These are phyloP conservation scores for Naganishia kalamii DNA, from an alignment of 768 basidiomycete genomes.

Conservation along the genomic window DNA sequence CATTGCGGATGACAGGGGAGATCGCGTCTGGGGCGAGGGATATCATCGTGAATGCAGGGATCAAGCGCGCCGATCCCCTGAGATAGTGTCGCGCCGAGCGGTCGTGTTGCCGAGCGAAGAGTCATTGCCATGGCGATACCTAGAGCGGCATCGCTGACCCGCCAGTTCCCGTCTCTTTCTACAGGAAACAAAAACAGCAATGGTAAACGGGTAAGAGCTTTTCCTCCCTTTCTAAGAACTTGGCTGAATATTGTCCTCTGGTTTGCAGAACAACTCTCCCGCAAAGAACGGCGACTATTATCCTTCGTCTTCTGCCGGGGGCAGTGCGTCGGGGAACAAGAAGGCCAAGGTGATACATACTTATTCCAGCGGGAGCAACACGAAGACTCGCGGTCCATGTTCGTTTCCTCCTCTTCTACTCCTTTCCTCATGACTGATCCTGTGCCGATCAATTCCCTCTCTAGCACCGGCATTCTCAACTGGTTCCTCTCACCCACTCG, in stretches of 20 bases:
- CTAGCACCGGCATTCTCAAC: neutral
- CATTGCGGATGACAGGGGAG: too few relatives aligned
- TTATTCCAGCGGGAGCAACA: neutral
- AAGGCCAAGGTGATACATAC: conserved; percentile 3
- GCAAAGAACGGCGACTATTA: conserved; percentile 6
- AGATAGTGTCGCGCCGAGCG: too few relatives aligned
- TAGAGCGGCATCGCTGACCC: too few relatives aligned
- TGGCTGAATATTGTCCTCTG: neutral
- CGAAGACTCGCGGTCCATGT: neutral
- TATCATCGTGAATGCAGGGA: too few relatives aligned
- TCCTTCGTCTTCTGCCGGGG: neutral
- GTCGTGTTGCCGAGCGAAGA: too few relatives aligned
- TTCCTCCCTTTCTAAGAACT: neutral
- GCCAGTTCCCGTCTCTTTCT: neutral
- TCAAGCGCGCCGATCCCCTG: too few relatives aligned
- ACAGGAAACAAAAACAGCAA: conserved; percentile 1
- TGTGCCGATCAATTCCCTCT: neutral
- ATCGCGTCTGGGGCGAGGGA: too few relatives aligned
- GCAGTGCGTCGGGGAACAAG: neutral
- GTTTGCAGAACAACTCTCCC: neutral
- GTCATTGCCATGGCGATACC: too few relatives aligned
- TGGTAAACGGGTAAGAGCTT: neutral
- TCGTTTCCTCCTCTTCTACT: neutral
- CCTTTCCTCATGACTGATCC: neutral
- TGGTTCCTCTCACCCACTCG: conserved; percentile 15